A percentile compares a stretch with the other conserved stretches of the same genome.
These are phyloP conservation scores for Eustoma russellianum DNA, from an alignment of 257 asterid species.

Conservation along the genomic window DNA sequence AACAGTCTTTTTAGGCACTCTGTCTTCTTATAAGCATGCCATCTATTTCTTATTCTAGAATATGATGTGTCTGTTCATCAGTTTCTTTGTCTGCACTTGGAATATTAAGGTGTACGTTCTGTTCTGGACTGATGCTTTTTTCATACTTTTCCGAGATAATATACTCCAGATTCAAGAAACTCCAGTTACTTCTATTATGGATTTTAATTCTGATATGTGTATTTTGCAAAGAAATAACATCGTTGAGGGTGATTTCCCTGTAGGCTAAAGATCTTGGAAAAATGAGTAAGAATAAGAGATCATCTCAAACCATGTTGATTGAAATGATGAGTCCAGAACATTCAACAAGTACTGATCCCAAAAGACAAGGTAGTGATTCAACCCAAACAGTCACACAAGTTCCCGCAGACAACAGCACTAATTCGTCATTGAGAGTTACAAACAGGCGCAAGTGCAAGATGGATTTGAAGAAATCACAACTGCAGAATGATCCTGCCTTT, in stretches of 20 bases:
- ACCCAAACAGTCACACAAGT: conserved; percentile 57
- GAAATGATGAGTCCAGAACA: conserved; percentile 48
- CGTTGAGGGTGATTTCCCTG: conserved; percentile 12
- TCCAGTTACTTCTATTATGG: neutral
- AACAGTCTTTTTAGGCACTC: too few species aligned
- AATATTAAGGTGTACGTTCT: neutral
- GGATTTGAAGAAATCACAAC: conserved; percentile 33
- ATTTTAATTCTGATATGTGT: too few species aligned
- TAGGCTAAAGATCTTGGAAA: conserved; percentile 56
- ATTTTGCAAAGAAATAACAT: too few species aligned
- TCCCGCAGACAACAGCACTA: conserved; percentile 39
- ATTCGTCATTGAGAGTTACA: conserved; percentile 55
- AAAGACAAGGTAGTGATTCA: conserved; percentile 78
- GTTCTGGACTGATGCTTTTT: neutral
- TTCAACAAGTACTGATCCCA: conserved; percentile 54
- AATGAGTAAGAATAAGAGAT: conserved; percentile 45
- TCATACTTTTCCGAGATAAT: neutral
- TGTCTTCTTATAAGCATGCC: too few species aligned
- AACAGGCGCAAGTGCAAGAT: conserved; percentile 79
- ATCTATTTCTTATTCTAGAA: too few species aligned
- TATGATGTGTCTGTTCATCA: neutral
- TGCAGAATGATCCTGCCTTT: conserved; percentile 35
- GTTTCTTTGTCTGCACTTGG: neutral
- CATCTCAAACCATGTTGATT: conserved; percentile 50
- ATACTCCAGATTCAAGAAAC: neutral